Evolutionary conservation across 1,284 basidiomycete species (phyloP), one percentile per base, ranked within the genome.

Genomic region (Papiliotrema terrestris): DNA sequence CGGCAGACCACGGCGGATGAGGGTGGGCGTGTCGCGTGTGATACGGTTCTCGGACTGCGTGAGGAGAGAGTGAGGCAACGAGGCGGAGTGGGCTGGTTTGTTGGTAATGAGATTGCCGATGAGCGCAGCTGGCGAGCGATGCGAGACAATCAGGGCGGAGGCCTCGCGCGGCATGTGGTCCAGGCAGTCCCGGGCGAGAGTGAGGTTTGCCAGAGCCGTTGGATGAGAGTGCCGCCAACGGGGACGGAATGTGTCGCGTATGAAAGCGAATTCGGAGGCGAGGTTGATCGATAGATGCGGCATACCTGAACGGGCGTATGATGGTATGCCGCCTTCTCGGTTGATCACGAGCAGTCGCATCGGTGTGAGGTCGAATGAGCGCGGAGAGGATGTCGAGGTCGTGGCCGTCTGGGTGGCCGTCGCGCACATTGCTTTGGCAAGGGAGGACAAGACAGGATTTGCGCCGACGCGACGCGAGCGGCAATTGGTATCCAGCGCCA

Each of bases 61-160:
- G 29, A 98, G 82, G 9, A 98, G 82, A 2, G 93, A 89, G 65
- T 97, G 92, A 35, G 95, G 93, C 25, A 99, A 81, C 57, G 90
- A 93, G 2, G 95, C 96, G 62, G 90, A 94, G 64, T 97, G 86
- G 1, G 93, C 93, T 1, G 96, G 96, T 72, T 95, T 96, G 78
- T 98, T 98, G 47, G 96, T 99, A 72, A 99, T 95, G 43, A 99
- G 82, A 75, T 98, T 98, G 44, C 86, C 95, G 65, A 99, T 98
- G 58, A 99, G 84, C 2, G 90, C 91, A 55, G 89, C 91, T 0
- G 94, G 91, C 1, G 93, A 96, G 36, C 94, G 90, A 78, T 99
- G 96, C 14, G 92, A 96, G 49, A 98, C 96, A 82, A 99, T 88
- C 60, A 98, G 82, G 14, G 93, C 95, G 19, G 91, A 95, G 2